Percentiles rank a stretch among this genome's conserved stretches.
Conservation (phyloP, 164 flowering plant genomes). For the Houttuynia cordata region DNA sequence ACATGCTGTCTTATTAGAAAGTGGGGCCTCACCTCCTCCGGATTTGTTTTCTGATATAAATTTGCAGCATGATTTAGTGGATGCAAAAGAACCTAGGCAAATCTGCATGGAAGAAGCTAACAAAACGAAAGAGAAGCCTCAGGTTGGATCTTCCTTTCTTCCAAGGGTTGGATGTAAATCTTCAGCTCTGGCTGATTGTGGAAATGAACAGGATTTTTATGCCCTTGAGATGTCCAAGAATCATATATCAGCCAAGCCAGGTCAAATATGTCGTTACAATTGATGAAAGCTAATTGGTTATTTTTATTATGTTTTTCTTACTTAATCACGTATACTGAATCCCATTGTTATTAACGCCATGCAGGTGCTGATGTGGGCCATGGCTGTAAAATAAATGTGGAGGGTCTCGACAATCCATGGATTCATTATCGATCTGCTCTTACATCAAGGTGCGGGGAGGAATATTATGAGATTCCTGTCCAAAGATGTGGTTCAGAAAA, state of each 20-base stretch:
- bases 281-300: not conserved
- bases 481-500: not conserved
- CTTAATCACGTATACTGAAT: not conserved
- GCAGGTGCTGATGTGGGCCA: not conserved
- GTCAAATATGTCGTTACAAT: not conserved
- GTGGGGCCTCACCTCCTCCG: constrained; percentile 72
- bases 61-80: constrained; percentile 17
- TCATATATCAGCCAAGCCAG: not conserved
- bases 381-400: not conserved
- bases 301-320: too few species aligned
- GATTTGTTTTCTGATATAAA: constrained; percentile 47
- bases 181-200: constrained; percentile 8
- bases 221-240: constrained; percentile 6
- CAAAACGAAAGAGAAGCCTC: constrained; percentile 8
- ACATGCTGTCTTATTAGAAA: constrained; percentile 72
- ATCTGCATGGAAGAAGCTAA: constrained; percentile 13
- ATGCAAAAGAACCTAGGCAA: constrained; percentile 16
- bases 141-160: constrained; percentile 18
- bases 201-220: constrained; percentile 7
- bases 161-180: constrained; percentile 15
- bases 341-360: not conserved
- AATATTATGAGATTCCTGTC: not conserved
- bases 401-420: not conserved
- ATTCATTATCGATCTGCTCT: not conserved
- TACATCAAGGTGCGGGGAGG: constrained; percentile 7